These are phyloP conservation scores for Citrullus amarus DNA, from an alignment of 306 rosid species.

Conservation along the genomic window DNA sequence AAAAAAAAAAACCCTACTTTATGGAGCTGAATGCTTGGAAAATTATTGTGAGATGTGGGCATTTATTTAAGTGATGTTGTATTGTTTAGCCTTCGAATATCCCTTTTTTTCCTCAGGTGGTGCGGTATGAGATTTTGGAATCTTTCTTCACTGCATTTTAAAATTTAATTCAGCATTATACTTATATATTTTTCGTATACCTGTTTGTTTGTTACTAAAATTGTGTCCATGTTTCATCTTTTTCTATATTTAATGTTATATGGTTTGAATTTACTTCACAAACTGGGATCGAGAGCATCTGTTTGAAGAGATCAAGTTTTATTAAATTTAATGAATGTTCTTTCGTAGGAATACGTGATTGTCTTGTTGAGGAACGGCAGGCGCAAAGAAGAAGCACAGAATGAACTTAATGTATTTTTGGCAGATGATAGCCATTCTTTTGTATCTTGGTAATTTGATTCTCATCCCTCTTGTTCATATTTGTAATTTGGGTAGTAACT, in stretches of 20 bases:
- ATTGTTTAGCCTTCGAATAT: not conserved
- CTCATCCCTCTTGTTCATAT: not conserved
- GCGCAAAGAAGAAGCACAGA: constrained; percentile 69
- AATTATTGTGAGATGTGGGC: not conserved
- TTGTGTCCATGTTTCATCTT: not conserved
- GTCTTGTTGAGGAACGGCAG: constrained; percentile 88
- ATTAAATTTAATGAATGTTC: not conserved
- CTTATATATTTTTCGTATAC: not conserved
- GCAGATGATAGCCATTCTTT: constrained; percentile 85
- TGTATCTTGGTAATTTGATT: constrained; percentile 64
- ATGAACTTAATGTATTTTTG: constrained; percentile 72
- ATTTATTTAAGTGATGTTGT: not conserved
- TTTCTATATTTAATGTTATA: not conserved
- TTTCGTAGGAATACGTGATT: constrained; percentile 78
- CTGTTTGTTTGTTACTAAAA: not conserved
- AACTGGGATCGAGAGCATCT: not conserved
- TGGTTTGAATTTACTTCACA: not conserved
- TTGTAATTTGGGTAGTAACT: not conserved
- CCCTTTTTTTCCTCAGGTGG: not conserved
- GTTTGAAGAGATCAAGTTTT: not conserved
- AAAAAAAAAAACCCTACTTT: too few species aligned
- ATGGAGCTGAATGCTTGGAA: not conserved
- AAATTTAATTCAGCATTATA: not conserved
- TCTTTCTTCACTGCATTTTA: not conserved
- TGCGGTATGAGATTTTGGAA: not conserved